Conservation (phyloP, 192 early-diverging fungal genomes). For the Mortierella hygrophila region DNA sequence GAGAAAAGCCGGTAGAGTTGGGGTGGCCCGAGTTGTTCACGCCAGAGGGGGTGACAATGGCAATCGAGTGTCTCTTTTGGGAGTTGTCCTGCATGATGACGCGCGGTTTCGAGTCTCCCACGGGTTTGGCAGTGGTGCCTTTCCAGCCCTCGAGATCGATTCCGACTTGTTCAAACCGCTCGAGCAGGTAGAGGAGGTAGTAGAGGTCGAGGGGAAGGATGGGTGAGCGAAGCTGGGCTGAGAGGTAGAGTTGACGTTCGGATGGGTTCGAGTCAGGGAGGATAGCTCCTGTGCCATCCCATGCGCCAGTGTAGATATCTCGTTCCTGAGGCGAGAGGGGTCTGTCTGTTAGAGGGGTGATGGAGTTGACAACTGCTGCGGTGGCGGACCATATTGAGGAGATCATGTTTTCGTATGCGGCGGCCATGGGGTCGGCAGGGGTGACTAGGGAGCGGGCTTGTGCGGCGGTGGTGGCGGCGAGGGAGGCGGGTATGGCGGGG, state of each 20-base stretch:
- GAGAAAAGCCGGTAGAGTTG: conserved; percentile 12
- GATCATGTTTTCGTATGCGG: conserved; percentile 47
- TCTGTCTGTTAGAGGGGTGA: conserved; percentile 1
- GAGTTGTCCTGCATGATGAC: conserved; percentile 16
- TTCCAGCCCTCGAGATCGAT: conserved; percentile 51
- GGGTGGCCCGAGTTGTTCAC: neutral
- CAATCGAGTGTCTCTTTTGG: conserved; percentile 6
- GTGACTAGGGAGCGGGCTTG: conserved; percentile 46
- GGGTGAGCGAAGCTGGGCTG: conserved; percentile 36
- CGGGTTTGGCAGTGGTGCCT: conserved; percentile 17
- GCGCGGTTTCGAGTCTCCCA: conserved; percentile 36
- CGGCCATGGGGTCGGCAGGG: conserved; percentile 49
- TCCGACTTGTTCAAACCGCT: conserved; percentile 48
- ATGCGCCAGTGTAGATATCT: conserved; percentile 21
- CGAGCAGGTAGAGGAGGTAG: conserved; percentile 54
- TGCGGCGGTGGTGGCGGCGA: conserved; percentile 37
- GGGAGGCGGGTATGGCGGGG: conserved; percentile 15
- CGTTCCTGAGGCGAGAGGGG: neutral
- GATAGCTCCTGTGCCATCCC: conserved; percentile 38
- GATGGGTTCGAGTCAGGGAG: conserved; percentile 22
- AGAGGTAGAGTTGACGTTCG: conserved; percentile 29
- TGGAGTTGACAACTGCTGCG: conserved; percentile 31
- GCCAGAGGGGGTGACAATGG: neutral
- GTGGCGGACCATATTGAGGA: conserved; percentile 43
- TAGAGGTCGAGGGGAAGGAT: conserved; percentile 52